Conservation (phyloP, 768 basidiomycete genomes). For the Boletus tomentosulus region DNA sequence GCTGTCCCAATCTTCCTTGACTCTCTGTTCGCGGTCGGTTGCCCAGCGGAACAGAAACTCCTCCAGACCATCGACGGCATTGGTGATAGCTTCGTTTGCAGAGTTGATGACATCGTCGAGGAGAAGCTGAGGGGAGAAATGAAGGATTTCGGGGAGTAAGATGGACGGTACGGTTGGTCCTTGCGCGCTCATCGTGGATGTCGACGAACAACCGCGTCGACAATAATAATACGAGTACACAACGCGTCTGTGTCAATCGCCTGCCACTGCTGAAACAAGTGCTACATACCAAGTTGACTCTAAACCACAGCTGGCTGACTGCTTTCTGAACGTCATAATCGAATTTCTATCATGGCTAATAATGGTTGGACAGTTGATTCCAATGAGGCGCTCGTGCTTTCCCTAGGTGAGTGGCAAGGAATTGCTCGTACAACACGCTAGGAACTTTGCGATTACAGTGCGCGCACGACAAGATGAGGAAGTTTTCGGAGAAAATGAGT, state of each 20-base stretch:
- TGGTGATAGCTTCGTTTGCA: slow-evolving; percentile 73
- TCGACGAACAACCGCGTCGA: background rate
- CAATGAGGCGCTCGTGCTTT: slow-evolving; percentile 71
- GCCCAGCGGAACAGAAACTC: slow-evolving; percentile 73
- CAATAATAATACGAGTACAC: slow-evolving; percentile 21
- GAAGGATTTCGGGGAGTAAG: slow-evolving; percentile 53
- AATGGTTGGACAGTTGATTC: slow-evolving; percentile 75
- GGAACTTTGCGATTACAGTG: slow-evolving; percentile 39
- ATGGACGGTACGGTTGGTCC: slow-evolving; percentile 25
- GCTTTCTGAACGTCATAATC: background rate
- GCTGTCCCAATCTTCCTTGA: slow-evolving; percentile 49
- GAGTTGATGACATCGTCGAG: slow-evolving; percentile 86
- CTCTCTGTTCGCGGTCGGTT: slow-evolving; percentile 51
- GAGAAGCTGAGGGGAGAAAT: slow-evolving; percentile 79
- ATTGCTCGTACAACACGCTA: slow-evolving; percentile 1
- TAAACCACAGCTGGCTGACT: too few relatives aligned
- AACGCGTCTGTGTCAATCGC: slow-evolving; percentile 20
- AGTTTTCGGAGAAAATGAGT: slow-evolving; percentile 50
- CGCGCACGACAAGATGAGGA: slow-evolving; percentile 66
- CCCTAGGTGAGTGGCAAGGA: slow-evolving; percentile 50
- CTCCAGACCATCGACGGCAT: slow-evolving; percentile 77
- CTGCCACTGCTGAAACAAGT: background rate
- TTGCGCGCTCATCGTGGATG: slow-evolving; percentile 25
- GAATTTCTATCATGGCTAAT: slow-evolving; percentile 18
- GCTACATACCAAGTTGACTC: background rate